Conservation (phyloP, 2,329 filamentous ascomycete genomes). For the Aureobasidium mangrovei region DNA sequence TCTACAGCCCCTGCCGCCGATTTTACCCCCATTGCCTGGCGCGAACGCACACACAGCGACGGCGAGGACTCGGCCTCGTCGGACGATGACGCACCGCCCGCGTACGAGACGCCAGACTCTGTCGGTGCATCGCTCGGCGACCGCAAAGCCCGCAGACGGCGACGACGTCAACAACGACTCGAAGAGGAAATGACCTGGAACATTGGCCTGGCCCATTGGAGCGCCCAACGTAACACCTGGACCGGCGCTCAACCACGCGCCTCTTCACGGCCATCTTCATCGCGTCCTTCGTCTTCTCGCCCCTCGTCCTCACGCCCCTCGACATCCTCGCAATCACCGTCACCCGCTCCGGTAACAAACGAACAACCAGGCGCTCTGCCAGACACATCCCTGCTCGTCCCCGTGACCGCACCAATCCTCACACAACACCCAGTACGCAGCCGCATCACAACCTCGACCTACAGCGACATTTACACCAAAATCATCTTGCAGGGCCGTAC, state of each 20-base stretch:
- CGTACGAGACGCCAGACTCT: conserved; percentile 37
- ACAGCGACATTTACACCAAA: conserved; percentile 81
- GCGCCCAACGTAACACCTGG: conserved; percentile 72
- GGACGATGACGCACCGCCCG: conserved; percentile 10
- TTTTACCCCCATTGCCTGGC: conserved; percentile 32
- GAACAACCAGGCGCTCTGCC: conserved; percentile 15
- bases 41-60: conserved; percentile 36
- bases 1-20: not conserved
- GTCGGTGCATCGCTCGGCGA: conserved; percentile 27
- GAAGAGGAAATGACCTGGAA: conserved; percentile 57
- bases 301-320: conserved; percentile 16
- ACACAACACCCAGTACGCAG: conserved; percentile 69
- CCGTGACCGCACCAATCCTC: conserved; percentile 63
- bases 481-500: conserved; percentile 72
- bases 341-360: conserved; percentile 14
- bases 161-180: conserved; percentile 29
- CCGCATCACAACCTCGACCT: conserved; percentile 63
- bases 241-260: conserved; percentile 54
- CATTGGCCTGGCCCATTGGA: conserved; percentile 70
- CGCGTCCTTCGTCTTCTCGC: not conserved
- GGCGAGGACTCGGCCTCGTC: conserved; percentile 25
- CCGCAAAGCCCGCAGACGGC: conserved; percentile 27
- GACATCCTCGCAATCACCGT: conserved; percentile 23
- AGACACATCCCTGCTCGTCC: conserved; percentile 44
- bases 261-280: not conserved